Base-by-base conservation (phyloP, 306 rosid genomes). In the Cyamopsis tetragonoloba region DNA sequence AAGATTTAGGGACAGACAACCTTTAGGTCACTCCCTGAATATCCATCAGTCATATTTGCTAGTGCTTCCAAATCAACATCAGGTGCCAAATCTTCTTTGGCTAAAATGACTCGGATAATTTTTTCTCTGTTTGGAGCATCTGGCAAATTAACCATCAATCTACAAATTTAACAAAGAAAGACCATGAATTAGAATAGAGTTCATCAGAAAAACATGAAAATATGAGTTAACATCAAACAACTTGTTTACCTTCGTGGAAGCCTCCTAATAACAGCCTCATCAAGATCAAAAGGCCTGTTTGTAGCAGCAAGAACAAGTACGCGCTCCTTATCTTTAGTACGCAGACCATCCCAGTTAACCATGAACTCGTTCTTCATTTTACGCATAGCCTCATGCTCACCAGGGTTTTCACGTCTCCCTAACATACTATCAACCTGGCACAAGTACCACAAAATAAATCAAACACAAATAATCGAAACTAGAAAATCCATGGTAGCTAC, bases 301-400 rank as follows among this genome's bases (percentile, higher is more conserved):
- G 98, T 93, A 46, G 98, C 98, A 63, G 87, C 98, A 62, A 93
- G 98, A 74, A 93, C 98, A 17, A 93, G 87, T 38, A 93, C 85
- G n/a, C 98, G 96, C 58, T 93, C 98, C 76, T 72, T 89, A 51
- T 93, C 98, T 82, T 93, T 93, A 6, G 98, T 89, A 53, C 98
- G 96, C 51, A 93, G 79, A 77, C 98, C 98, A 77, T 93, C 98
- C 98, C 98, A 93, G 72, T 93, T 93, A 32, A 93, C 96, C 98
- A 93, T 93, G 80, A 93, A 93, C 74, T 93, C 98, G 71, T 93
- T 93, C 80, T 93, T 93, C 97, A 93, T 93, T 85, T 93, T 93
- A 37, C 97, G 95, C 98, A 93, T 93, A 30, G 97, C 98, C 70
- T 93, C 98, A 4, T 93, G 98, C 82, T 93, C 98, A 70, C 97